Conservation (phyloP, 306 rosid genomes). For the Lupinus albus region DNA sequence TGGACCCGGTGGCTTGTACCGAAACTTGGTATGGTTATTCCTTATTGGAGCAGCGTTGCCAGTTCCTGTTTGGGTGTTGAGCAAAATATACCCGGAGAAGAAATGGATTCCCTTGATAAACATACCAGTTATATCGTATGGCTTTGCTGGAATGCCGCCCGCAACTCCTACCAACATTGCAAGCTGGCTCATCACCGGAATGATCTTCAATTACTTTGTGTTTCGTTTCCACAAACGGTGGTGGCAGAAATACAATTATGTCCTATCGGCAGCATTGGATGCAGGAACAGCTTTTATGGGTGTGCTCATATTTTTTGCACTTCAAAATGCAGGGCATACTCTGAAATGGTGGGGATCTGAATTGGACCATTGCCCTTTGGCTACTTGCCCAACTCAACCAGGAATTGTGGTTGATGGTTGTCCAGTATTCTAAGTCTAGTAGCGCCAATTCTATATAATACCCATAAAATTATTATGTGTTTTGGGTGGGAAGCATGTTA, state of each 20-base stretch:
- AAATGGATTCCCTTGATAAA: constrained; percentile 91
- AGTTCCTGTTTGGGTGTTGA: constrained; percentile 77
- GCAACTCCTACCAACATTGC: constrained; percentile 96
- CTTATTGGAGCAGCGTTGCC: constrained; percentile 87
- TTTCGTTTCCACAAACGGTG: constrained; percentile 79
- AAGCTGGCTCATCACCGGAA: constrained; percentile 93
- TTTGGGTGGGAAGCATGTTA: constrained; percentile 30
- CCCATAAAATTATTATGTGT: not conserved
- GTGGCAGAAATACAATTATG: constrained; percentile 98
- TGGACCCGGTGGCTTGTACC: constrained; percentile 86
- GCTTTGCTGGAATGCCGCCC: constrained; percentile 98
- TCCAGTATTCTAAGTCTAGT: constrained; percentile 56
- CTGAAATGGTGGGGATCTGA: constrained; percentile 92
- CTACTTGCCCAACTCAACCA: constrained; percentile 86
- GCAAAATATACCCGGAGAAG: constrained; percentile 81
- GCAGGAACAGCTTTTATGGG: constrained; percentile 99
- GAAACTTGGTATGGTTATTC: constrained; percentile 88
- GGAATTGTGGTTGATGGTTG: constrained; percentile 80
- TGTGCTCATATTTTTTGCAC: constrained; percentile 74
- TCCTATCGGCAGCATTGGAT: constrained; percentile 89
- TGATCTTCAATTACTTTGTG: constrained; percentile 84
- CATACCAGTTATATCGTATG: constrained; percentile 87
- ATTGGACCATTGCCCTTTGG: constrained; percentile 86
- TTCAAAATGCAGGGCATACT: constrained; percentile 65
- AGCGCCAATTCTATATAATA: no score